These are phyloP conservation scores for Vigna radiata DNA, from an alignment of 306 rosid species.

Conservation along the genomic window DNA sequence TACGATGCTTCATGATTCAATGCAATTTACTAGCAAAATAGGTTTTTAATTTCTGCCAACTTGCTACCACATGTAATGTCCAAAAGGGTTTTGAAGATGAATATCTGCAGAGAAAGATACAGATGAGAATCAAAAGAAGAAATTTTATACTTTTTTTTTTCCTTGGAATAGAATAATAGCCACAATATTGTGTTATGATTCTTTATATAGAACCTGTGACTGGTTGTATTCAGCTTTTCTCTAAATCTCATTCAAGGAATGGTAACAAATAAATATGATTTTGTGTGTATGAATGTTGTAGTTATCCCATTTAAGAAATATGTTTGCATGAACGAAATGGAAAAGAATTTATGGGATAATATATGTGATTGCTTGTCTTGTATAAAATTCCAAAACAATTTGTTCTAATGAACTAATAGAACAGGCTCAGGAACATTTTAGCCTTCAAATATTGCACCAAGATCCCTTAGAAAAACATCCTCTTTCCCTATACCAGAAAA, in stretches of 20 bases:
- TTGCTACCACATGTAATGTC: background rate
- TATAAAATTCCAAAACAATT: background rate
- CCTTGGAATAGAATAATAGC: background rate
- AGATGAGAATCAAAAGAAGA: background rate
- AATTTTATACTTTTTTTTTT: background rate
- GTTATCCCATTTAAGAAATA: too few species aligned
- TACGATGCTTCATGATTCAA: background rate
- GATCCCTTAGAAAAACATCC: too few species aligned
- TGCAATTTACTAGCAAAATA: background rate
- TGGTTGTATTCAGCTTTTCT: background rate
- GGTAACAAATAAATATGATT: background rate
- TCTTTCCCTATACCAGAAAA: too few species aligned
- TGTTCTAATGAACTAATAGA: too few species aligned
- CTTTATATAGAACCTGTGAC: background rate
- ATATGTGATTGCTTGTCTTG: background rate
- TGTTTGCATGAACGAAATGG: background rate
- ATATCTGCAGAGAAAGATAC: background rate
- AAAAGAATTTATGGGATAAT: background rate
- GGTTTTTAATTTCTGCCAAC: background rate
- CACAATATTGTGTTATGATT: background rate
- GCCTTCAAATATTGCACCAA: too few species aligned
- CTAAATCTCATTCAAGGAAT: background rate
- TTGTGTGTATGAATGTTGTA: background rate
- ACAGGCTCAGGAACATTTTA: too few species aligned
- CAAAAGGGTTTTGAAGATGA: background rate